phyloP scores from a whole-genome alignment of 2,329 filamentous ascomycete species.

The Purpureocillium takamizusanense region DNA sequence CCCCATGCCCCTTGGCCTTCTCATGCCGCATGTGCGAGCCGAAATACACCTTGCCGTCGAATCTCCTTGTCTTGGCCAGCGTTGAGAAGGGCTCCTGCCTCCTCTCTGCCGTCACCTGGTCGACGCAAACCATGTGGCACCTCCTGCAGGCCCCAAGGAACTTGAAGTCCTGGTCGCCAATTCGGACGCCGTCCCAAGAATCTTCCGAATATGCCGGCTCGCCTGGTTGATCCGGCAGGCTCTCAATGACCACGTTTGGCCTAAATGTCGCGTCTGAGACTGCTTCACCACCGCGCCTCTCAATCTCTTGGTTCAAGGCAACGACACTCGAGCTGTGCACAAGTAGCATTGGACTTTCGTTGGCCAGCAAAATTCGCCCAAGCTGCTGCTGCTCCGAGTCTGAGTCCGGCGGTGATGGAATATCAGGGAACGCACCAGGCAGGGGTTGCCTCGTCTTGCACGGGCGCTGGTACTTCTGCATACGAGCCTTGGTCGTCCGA shows the following conservation, averaged over 20 bases:
- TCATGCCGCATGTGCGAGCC: conserved; percentile 66
- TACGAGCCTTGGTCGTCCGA: conserved; percentile 63
- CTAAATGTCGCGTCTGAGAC: conserved; percentile 72
- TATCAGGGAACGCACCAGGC: conserved; percentile 45
- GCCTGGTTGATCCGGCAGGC: conserved; percentile 28
- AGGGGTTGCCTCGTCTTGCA: conserved; percentile 19
- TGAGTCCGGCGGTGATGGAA: conserved; percentile 48
- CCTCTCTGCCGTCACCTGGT: conserved; percentile 71
- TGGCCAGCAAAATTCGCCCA: conserved; percentile 67
- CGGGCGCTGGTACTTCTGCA: conserved; percentile 46
- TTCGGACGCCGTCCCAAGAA: conserved; percentile 57
- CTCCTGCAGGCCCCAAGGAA: conserved; percentile 77
- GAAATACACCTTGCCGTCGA: conserved; percentile 81
- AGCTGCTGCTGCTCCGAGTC: conserved; percentile 33
- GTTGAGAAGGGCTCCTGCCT: conserved; percentile 83
- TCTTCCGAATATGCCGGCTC: conserved; percentile 69
- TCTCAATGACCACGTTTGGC: conserved; percentile 69
- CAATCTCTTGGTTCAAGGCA: conserved; percentile 66
- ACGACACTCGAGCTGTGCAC: conserved; percentile 75
- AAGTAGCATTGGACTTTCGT: conserved; percentile 87
- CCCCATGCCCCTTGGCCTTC: background rate
- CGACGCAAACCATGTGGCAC: conserved; percentile 94
- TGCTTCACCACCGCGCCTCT: conserved; percentile 47
- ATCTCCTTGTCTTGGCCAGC: conserved; percentile 74
- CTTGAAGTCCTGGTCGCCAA: conserved; percentile 56